Conservation (phyloP, 257 asterid genomes). For the Solanum neorickii region DNA sequence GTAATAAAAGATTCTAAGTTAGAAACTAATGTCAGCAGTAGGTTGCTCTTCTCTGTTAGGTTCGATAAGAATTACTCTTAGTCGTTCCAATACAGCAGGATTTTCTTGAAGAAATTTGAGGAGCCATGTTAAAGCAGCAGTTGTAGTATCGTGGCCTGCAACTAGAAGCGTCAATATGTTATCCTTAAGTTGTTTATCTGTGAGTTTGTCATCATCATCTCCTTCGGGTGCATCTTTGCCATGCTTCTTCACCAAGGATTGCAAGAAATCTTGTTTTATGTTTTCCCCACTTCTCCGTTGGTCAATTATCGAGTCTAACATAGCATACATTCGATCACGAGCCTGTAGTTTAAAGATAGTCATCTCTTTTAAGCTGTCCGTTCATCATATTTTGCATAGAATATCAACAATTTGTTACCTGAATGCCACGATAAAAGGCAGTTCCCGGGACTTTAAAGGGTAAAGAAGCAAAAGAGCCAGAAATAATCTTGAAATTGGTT, state of each 20-base stretch:
- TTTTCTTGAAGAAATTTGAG: constrained; percentile 67
- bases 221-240: constrained; percentile 34
- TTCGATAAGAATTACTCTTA: constrained; percentile 36
- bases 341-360: constrained; percentile 26
- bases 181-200: constrained; percentile 73
- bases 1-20: background rate
- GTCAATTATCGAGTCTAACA: constrained; percentile 59
- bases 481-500: constrained; percentile 64
- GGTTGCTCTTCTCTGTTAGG: background rate
- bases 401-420: constrained; percentile 25
- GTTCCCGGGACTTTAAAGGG: constrained; percentile 76
- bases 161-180: constrained; percentile 64
- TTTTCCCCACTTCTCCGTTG: constrained; percentile 44
- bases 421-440: constrained; percentile 64
- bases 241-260: constrained; percentile 52
- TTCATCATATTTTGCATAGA: background rate
- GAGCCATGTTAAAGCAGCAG: constrained; percentile 82
- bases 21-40: background rate
- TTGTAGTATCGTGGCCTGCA: constrained; percentile 90
- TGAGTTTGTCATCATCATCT: constrained; percentile 61
- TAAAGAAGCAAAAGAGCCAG: constrained; percentile 65
- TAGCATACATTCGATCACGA: constrained; percentile 65
- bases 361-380: background rate
- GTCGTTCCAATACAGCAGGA: constrained; percentile 46
- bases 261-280: constrained; percentile 57